Conservation (phyloP, 176 grass and related monocot genomes). For the Carex kokanica region DNA sequence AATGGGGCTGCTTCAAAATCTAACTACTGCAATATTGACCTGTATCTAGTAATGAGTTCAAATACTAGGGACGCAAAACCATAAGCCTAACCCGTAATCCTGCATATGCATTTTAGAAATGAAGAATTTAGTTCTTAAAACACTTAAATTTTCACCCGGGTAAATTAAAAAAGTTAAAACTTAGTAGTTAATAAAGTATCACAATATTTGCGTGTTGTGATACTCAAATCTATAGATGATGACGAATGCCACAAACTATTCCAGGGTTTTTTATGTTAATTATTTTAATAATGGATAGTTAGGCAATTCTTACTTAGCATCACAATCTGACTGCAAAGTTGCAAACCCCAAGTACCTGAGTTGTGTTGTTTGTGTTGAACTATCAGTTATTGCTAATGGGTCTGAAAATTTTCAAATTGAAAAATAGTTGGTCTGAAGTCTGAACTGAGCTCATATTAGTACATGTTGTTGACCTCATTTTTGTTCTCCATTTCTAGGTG, state of each 20-base stretch:
- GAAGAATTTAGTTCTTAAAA: not conserved
- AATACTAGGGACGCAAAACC: not conserved
- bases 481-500: constrained; percentile 33
- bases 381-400: not conserved
- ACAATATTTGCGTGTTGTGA: no score
- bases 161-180: not conserved
- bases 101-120: not conserved
- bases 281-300: not conserved
- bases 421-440: not conserved
- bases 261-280: not conserved
- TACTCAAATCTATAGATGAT: not conserved
- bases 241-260: not conserved
- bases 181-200: no score
- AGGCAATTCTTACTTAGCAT: not conserved
- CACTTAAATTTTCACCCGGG: not conserved
- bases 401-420: not conserved
- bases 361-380: not conserved
- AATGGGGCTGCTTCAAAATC: not conserved
- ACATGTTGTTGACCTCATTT: not conserved
- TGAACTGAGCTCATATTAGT: not conserved
- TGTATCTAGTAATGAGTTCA: not conserved
- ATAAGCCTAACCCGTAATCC: not conserved
- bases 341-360: not conserved
- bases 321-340: not conserved
- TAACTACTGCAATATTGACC: not conserved